Conservation (phyloP, 208 protist species). For the Leishmania tropica region DNA sequence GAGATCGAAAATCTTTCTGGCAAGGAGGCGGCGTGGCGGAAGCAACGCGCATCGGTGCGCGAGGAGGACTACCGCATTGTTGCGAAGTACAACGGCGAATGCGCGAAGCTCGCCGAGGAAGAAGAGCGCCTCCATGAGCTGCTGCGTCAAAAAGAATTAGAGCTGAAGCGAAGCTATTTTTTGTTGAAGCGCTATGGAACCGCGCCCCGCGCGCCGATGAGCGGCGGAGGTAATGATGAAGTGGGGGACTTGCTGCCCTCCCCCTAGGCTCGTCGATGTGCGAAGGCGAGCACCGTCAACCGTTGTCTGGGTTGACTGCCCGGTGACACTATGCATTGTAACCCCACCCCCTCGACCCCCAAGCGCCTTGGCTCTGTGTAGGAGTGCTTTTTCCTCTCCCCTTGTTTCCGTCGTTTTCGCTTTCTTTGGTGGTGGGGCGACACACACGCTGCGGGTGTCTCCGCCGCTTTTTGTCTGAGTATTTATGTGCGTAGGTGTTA, state of each 20-base stretch:
- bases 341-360: neutral
- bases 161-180: constrained; percentile 59
- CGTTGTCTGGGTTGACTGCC: neutral
- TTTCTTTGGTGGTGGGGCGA: neutral
- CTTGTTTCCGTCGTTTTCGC: neutral
- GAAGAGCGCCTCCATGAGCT: constrained; percentile 48
- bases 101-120: constrained; percentile 47
- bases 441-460: neutral
- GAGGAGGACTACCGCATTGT: constrained; percentile 41
- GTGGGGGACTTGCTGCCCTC: neutral
- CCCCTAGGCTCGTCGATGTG: neutral
- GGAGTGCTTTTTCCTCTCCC: neutral
- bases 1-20: constrained; percentile 12
- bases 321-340: neutral
- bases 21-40: constrained; percentile 34
- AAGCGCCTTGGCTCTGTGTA: neutral
- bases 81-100: constrained; percentile 47
- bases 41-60: constrained; percentile 34
- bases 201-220: neutral
- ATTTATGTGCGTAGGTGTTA: neutral
- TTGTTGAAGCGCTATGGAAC: constrained; percentile 1
- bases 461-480: neutral
- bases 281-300: neutral
- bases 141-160: constrained; percentile 47
- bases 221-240: neutral